A percentile compares a stretch with the other conserved stretches of the same genome.
phyloP scores from a whole-genome alignment of 768 basidiomycete genomes.

The Tubosaeta brunneosetosa region DNA sequence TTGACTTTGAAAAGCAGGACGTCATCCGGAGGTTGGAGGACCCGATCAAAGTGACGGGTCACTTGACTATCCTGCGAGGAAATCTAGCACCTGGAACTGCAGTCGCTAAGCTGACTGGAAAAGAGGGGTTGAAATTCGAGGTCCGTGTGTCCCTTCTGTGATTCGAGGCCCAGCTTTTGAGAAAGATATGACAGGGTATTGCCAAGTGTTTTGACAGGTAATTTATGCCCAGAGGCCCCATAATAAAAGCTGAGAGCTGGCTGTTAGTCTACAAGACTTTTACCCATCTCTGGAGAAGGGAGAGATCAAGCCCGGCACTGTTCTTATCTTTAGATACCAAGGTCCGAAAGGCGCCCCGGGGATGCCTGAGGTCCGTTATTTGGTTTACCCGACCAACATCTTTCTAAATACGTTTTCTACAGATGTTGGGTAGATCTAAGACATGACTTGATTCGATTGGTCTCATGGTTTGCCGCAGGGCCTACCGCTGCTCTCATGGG shows the following conservation, averaged over 20 bases:
- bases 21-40: slow-evolving; percentile 67
- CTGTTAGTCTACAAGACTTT: slow-evolving; percentile 56
- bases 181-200: slow-evolving; percentile 42
- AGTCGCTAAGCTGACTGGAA: slow-evolving; percentile 91
- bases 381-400: background rate
- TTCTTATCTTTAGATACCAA: slow-evolving; percentile 82
- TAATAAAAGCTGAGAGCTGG: slow-evolving; percentile 4
- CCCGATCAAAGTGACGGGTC: slow-evolving; percentile 85
- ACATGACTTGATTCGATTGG: background rate
- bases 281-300: slow-evolving; percentile 70
- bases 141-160: slow-evolving; percentile 33
- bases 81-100: slow-evolving; percentile 83
- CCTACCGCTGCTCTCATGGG: slow-evolving; percentile 84
- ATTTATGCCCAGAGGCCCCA: background rate
- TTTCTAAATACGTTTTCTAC: slow-evolving; percentile 2
- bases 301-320: slow-evolving; percentile 69
- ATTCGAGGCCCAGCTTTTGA: background rate
- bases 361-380: slow-evolving; percentile 66
- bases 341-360: slow-evolving; percentile 91
- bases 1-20: slow-evolving; percentile 69
- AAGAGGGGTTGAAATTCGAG: slow-evolving; percentile 83
- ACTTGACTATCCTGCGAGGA: slow-evolving; percentile 83
- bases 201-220: slow-evolving; percentile 79
- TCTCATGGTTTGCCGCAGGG: slow-evolving; percentile 34
- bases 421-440: slow-evolving; percentile 42